Evolutionary conservation across 306 rosid species (phyloP).

Genomic region (Clitoria ternatea): DNA sequence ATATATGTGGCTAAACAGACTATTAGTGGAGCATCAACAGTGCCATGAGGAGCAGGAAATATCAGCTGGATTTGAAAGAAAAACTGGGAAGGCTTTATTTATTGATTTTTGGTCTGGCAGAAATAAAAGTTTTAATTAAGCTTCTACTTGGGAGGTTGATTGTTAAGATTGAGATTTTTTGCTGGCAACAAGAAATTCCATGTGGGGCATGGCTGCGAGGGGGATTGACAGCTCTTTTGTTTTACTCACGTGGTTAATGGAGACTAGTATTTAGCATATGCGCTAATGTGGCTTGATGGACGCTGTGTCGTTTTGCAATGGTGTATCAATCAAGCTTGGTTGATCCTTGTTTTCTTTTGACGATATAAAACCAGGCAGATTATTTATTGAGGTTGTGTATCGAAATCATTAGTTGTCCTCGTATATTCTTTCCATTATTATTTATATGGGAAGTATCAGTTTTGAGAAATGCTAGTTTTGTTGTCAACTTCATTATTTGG

Average conservation of each 20-base stretch:
- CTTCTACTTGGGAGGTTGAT: constrained; percentile 30
- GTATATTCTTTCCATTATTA: constrained; percentile 31
- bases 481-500: not conserved
- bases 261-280: not conserved
- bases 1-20: constrained; percentile 92
- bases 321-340: constrained; percentile 18
- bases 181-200: constrained; percentile 18
- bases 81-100: constrained; percentile 4
- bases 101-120: constrained; percentile 28
- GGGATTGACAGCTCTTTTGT: constrained; percentile 21
- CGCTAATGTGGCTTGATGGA: constrained; percentile 8
- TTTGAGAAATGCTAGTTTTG: constrained; percentile 22
- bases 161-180: constrained; percentile 40
- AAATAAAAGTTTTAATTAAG: constrained; percentile 48
- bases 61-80: constrained; percentile 23
- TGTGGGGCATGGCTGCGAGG: constrained; percentile 24
- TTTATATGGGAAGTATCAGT: constrained; percentile 28
- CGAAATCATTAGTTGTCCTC: constrained; percentile 9
- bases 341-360: not conserved
- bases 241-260: not conserved
- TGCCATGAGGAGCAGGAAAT: constrained; percentile 34
- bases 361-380: constrained; percentile 13
- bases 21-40: constrained; percentile 45
- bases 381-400: constrained; percentile 30
- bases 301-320: constrained; percentile 13